A percentile compares a stretch with the other conserved stretches of the same genome.
Conservation (phyloP, 139 green algal genomes). For the Tetradesmus lagerheimii region DNA sequence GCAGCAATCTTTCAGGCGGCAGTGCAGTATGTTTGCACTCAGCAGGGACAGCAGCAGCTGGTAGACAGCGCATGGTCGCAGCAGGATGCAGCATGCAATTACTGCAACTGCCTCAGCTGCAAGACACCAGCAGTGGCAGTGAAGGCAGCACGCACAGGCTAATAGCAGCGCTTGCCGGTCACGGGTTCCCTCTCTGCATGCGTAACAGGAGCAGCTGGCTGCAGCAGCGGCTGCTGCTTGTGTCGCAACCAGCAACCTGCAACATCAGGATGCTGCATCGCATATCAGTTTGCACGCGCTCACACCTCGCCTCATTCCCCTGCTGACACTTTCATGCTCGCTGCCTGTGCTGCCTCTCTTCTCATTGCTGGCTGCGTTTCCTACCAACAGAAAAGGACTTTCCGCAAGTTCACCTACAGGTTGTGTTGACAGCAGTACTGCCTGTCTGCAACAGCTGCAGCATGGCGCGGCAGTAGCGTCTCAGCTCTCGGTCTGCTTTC, state of each 20-base stretch:
- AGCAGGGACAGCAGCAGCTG: background rate
- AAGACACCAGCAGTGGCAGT: background rate
- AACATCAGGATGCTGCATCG: background rate
- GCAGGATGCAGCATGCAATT: background rate
- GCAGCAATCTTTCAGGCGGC: no score
- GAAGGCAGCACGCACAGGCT: background rate
- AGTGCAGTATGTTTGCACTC: background rate
- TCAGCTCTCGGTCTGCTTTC: no score
- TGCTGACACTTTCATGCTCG: background rate
- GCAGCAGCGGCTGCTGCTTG: background rate
- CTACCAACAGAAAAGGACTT: conserved; percentile 54
- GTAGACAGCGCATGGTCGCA: background rate
- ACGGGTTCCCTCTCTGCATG: background rate
- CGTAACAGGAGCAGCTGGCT: background rate
- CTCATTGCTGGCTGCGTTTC: no score
- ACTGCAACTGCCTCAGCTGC: background rate
- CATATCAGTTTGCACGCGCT: background rate
- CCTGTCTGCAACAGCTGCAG: background rate
- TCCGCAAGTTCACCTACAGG: conserved; percentile 83
- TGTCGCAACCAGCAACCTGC: no score
- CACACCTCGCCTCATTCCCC: background rate
- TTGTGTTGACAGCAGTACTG: background rate
- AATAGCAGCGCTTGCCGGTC: background rate
- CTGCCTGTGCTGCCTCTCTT: background rate
- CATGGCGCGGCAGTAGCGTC: background rate